These are phyloP conservation scores for Tulasnella sp. DNA, from an alignment of 768 basidiomycete genomes.

Conservation along the genomic window DNA sequence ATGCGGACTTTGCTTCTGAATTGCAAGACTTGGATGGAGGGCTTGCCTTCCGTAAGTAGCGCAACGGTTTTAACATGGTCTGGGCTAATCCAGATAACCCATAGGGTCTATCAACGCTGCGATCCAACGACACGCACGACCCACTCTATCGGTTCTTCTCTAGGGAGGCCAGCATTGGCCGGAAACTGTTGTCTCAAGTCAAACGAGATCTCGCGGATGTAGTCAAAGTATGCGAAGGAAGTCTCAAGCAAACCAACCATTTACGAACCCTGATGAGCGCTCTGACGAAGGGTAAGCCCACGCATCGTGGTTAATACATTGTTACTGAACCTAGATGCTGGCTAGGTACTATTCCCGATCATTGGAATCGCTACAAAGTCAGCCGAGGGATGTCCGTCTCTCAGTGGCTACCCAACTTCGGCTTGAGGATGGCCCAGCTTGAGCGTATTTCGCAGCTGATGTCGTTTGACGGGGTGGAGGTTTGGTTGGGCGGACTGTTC, in stretches of 20 bases:
- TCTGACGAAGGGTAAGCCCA: slow-evolving; percentile 71
- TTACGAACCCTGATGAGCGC: slow-evolving; percentile 86
- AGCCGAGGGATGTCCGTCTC: slow-evolving; percentile 74
- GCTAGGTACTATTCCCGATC: slow-evolving; percentile 77
- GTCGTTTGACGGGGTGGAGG: slow-evolving; percentile 64
- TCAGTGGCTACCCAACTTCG: slow-evolving; percentile 80
- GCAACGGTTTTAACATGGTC: slow-evolving; percentile 33
- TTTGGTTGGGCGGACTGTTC: slow-evolving; percentile 93
- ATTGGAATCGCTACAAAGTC: slow-evolving; percentile 90
- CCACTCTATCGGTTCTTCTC: slow-evolving; percentile 86
- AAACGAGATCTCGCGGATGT: slow-evolving; percentile 78
- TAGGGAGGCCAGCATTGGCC: slow-evolving; percentile 79
- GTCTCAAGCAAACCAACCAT: slow-evolving; percentile 93
- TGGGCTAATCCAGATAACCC: slow-evolving; percentile 48
- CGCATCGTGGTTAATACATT: background rate
- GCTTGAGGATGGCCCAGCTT: slow-evolving; percentile 77
- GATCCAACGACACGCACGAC: slow-evolving; percentile 66
- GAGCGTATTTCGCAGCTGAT: slow-evolving; percentile 63
- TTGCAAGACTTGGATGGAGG: slow-evolving; percentile 76
- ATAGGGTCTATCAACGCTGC: slow-evolving; percentile 55
- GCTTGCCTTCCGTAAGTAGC: slow-evolving; percentile 61
- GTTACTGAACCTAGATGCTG: slow-evolving; percentile 29
- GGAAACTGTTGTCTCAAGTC: slow-evolving; percentile 72
- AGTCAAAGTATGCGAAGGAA: slow-evolving; percentile 78
- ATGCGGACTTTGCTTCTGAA: slow-evolving; percentile 82